Base-by-base conservation (phyloP, 2,329 filamentous ascomycete genomes). In the Aspergillus viridinutans region DNA sequence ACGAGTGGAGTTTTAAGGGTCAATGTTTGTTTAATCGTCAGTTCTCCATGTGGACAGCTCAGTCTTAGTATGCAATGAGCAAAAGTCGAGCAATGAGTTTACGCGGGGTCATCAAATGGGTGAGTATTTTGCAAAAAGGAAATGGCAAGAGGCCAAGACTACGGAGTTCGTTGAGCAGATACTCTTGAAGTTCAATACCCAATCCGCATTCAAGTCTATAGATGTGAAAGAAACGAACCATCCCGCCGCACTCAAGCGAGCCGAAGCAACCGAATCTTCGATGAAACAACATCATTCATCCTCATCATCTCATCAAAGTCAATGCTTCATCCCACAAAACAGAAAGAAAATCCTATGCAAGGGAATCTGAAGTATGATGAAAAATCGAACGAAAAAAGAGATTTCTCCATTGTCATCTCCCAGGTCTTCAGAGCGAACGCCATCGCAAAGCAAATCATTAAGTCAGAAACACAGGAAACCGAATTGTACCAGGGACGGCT, bases 371-470 rank as follows among this genome's bases (percentile, higher is more conserved):
- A 52, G 57, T 50, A 53, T 57, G 56, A 57, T 54, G 57, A 50
- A 55, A 53, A 50, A 52, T 45, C 25, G 38, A 32, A 28, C 17
- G 17, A 55, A 60, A 61, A 61, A 52, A 60, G 55, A 42, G 48
- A 56, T 63, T 62, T 63, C 62, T 64, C 58, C 59, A 61, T 59
- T 55, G 58, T 63, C 58, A 66, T 69, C 67, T 67, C 68, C 66
- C 67, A 58, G 61, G 58, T 67, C 65, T 69, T 71, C 64, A 62
- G 56, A 67, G 64, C 58, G 61, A 72, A 71, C 71, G 71, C 71
- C 70, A 67, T 67, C 64, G 68, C 67, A 70, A 66, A 70, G 64
- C 60, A 66, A 63, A 63, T 64, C 55, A 66, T 64, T 56, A 63
- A 56, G 51, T 58, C 59, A 67, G 59, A 66, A 58, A 64, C 64